Evolutionary conservation across 768 basidiomycete species (phyloP), one percentile per base, ranked within the genome.

Genomic region (Crepidotus variabilis): DNA sequence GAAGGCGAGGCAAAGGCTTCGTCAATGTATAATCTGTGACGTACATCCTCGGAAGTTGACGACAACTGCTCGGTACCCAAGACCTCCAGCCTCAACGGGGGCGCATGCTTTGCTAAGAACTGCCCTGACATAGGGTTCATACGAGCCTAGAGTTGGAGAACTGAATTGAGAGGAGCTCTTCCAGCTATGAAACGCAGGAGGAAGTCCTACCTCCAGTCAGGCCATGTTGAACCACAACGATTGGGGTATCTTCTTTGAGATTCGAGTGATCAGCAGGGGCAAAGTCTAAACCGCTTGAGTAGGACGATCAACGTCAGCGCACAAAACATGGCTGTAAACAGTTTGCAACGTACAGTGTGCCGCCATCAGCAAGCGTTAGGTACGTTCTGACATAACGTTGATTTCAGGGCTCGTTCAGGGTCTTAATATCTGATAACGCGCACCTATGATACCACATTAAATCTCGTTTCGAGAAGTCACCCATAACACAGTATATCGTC

Each of bases 21-120:
- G 35, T 14, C 36, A 46, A 22, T 43, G 39, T 11, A 24, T 53
- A 10, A 55, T 39, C 47, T 43, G 11, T 55, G 32, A 81, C 88
- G 66, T 64, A 90, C 94, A 96, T 66, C 94, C 94, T 63, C 95
- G 83, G 72, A 90, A 95, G 72, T 96, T 97, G 67, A 95, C 81
- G 8, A 98, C 93, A 11, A 90, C 87, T 4, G 83, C 95, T 56
- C 97, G 81, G 71, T 91, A 96, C 14, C 94, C 94, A 52, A 96
- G 75, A 1, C 95, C 96, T n/a, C 91, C 92, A 63, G 89, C 76
- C 43, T 81, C 78, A 6, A 85, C 78, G 23, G 90, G 80, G 24
- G 78, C 77, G 67, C 87, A 87, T 13, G 87, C 88, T 57, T 84
- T 87, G 50, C 82, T 80, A 2, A 98, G 75, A 47, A 97, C 79